A percentile compares a stretch with the other conserved stretches of the same genome.
These are phyloP conservation scores for Phaeosphaeriaceae sp. DNA, from an alignment of 2,329 filamentous ascomycete species.

Conservation along the genomic window DNA sequence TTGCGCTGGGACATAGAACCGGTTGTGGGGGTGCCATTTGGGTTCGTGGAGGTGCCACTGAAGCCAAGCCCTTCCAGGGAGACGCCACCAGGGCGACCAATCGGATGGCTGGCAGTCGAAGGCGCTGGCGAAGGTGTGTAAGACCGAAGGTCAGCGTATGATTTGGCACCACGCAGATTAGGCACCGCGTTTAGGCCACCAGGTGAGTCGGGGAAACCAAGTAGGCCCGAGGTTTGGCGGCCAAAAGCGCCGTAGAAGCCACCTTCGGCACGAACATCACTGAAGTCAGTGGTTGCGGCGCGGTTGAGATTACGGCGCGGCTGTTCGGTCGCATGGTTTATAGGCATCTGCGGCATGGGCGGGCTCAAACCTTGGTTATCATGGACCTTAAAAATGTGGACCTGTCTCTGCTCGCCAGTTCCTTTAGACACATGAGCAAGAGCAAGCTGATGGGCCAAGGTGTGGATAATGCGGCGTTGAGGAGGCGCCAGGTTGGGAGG, in stretches of 20 bases:
- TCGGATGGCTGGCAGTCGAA: constrained; percentile 86
- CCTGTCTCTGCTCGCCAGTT: constrained; percentile 82
- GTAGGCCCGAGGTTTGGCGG: constrained; percentile 79
- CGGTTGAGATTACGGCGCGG: constrained; percentile 86
- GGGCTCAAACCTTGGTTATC: constrained; percentile 66
- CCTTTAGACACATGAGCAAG: constrained; percentile 91
- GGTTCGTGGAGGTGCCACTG: constrained; percentile 67
- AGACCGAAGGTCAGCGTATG: constrained; percentile 91
- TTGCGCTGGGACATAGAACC: constrained; percentile 59
- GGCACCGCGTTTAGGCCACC: constrained; percentile 69
- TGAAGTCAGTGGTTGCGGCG: constrained; percentile 97
- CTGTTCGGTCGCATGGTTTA: constrained; percentile 72
- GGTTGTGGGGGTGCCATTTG: constrained; percentile 68
- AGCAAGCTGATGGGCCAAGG: constrained; percentile 92
- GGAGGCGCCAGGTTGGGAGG: constrained; percentile 78
- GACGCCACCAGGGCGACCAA: constrained; percentile 67
- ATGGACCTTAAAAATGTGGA: constrained; percentile 81
- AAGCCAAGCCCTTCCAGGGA: constrained; percentile 49
- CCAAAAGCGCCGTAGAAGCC: constrained; percentile 78
- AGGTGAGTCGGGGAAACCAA: constrained; percentile 80
- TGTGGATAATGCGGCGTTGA: constrained; percentile 90
- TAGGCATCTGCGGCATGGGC: constrained; percentile 66
- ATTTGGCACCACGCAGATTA: constrained; percentile 91
- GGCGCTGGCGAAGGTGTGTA: constrained; percentile 93
- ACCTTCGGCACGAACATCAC: constrained; percentile 76